A percentile compares a stretch with the other conserved stretches of the same genome.
Evolutionary conservation across 2,329 filamentous ascomycete genomes (phyloP).

Genomic region (Colletotrichum sansevieriae): DNA sequence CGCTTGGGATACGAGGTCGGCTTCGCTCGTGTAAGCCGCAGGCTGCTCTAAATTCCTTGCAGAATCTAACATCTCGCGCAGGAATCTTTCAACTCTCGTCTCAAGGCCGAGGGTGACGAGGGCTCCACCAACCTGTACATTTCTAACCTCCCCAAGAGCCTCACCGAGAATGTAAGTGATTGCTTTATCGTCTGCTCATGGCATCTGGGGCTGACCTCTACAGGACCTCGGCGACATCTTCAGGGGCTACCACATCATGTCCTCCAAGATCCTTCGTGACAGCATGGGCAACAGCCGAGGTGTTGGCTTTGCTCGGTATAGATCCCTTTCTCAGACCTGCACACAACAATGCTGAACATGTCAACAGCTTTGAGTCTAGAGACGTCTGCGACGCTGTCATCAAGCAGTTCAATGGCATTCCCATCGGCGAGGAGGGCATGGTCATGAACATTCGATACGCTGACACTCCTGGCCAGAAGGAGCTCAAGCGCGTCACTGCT

Average conservation of each 20-base stretch:
- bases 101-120: constrained; percentile 95
- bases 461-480: constrained; percentile 96
- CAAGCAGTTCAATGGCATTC: constrained; percentile 83
- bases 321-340: constrained; percentile 21
- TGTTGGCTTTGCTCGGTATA: constrained; percentile 95
- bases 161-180: constrained; percentile 85
- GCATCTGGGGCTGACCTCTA: constrained; percentile 12
- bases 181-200: background rate
- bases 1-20: constrained; percentile 96
- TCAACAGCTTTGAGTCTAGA: constrained; percentile 83
- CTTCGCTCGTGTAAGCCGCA: constrained; percentile 82
- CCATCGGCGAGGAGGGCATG: constrained; percentile 81
- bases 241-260: constrained; percentile 84
- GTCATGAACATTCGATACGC: constrained; percentile 96
- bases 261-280: constrained; percentile 95
- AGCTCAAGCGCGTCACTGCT: constrained; percentile 94
- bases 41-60: constrained; percentile 4
- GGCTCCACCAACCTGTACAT: constrained; percentile 96
- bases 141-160: constrained; percentile 91
- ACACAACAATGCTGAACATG: constrained; percentile 43
- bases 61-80: constrained; percentile 55
- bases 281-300: constrained; percentile 93
- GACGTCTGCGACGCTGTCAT: constrained; percentile 94
- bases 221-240: constrained; percentile 85
- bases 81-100: constrained; percentile 98